Conservation (phyloP, 176 grass and related monocot genomes). For the Oryza glaberrima region DNA sequence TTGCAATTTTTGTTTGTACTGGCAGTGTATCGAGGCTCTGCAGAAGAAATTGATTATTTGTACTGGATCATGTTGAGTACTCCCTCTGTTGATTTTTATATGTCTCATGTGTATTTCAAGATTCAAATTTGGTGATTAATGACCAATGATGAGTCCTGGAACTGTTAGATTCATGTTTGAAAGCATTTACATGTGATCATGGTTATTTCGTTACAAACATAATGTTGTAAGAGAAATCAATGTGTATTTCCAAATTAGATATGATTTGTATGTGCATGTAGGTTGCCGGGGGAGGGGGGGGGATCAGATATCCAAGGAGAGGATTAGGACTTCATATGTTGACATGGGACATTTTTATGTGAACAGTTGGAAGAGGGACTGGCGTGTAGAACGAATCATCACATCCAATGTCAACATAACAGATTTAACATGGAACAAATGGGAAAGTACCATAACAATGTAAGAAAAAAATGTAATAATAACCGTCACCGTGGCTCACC, state of each 20-base stretch:
- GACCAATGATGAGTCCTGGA: background rate
- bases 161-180: background rate
- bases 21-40: background rate
- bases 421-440: background rate
- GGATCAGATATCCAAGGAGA: too few species aligned
- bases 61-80: background rate
- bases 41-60: background rate
- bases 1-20: conserved; percentile 1
- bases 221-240: too few species aligned
- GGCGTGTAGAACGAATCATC: background rate
- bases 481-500: conserved; percentile 32
- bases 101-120: background rate
- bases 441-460: background rate
- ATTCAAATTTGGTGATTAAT: background rate
- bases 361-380: too few species aligned
- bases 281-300: too few species aligned
- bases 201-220: too few species aligned
- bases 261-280: background rate
- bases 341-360: too few species aligned
- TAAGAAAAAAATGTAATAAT: conserved; percentile 3
- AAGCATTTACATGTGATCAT: background rate
- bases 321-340: too few species aligned
- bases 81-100: background rate
- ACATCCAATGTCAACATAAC: background rate
- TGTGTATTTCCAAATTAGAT: too few species aligned